These are phyloP conservation scores for Aquilaria sinensis DNA, from an alignment of 345 rosid species.

Conservation along the genomic window DNA sequence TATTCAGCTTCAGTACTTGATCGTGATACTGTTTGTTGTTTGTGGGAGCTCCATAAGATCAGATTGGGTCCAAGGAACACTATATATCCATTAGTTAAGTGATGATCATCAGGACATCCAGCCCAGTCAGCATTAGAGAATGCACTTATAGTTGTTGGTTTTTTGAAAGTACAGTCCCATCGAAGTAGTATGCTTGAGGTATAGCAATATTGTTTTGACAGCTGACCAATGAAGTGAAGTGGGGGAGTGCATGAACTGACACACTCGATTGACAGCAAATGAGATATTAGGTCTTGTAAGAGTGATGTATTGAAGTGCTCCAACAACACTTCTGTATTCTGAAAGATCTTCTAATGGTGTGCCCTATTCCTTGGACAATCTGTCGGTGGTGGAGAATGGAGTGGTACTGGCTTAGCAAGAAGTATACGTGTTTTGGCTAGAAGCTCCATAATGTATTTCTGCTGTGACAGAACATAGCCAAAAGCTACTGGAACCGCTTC, in stretches of 20 bases:
- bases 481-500: background rate
- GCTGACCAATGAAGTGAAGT: background rate
- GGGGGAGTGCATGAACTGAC: background rate
- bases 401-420: too few species aligned
- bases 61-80: background rate
- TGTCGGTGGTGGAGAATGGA: too few species aligned
- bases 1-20: background rate
- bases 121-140: background rate
- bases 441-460: too few species aligned
- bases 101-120: background rate
- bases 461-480: background rate
- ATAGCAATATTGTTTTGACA: background rate
- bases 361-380: too few species aligned
- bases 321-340: background rate
- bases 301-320: background rate
- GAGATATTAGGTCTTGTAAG: background rate
- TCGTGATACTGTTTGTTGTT: background rate
- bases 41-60: background rate
- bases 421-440: too few species aligned
- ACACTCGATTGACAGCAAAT: background rate
- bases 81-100: background rate
- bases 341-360: too few species aligned
- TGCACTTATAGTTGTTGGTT: background rate
- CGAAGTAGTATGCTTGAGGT: background rate
- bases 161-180: background rate